Percentiles rank a stretch among this genome's conserved stretches.
Evolutionary conservation across 768 basidiomycete genomes (phyloP).

Genomic region (Suillus paluster): DNA sequence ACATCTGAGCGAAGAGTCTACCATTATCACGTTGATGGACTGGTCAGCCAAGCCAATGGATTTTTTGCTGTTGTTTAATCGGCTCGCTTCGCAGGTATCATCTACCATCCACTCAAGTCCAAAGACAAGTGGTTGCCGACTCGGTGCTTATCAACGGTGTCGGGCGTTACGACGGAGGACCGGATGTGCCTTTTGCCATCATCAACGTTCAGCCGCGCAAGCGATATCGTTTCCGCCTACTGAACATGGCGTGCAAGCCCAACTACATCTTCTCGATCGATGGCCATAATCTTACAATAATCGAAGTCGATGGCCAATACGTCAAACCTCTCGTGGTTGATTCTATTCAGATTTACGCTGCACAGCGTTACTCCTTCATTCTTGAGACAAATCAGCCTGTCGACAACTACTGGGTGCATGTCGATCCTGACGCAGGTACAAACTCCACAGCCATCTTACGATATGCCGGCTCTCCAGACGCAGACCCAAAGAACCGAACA

Average conservation of each 20-base stretch:
- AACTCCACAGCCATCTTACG: slow-evolving; percentile 49
- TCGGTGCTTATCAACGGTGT: slow-evolving; percentile 41
- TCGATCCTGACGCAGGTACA: slow-evolving; percentile 37
- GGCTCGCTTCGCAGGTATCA: not conserved
- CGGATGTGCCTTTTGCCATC: slow-evolving; percentile 37
- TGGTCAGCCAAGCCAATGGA: not conserved
- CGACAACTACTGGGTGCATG: slow-evolving; percentile 50
- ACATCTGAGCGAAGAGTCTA: not conserved
- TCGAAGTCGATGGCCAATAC: slow-evolving; percentile 51
- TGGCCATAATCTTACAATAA: slow-evolving; percentile 48
- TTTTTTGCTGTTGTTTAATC: not conserved
- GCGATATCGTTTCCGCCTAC: slow-evolving; percentile 44
- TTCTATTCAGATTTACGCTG: slow-evolving; percentile 48
- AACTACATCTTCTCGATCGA: slow-evolving; percentile 51
- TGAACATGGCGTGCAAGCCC: slow-evolving; percentile 50
- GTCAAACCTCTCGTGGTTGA: slow-evolving; percentile 42
- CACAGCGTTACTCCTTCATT: slow-evolving; percentile 57
- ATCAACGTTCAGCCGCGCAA: slow-evolving; percentile 38
- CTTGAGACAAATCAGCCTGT: slow-evolving; percentile 40
- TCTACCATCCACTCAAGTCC: not conserved
- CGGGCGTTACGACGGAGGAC: slow-evolving; percentile 41
- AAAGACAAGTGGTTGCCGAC: not conserved
- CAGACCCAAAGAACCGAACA: slow-evolving; percentile 37
- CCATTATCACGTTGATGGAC: not conserved
- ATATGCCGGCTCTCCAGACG: slow-evolving; percentile 42